Evolutionary conservation across 768 basidiomycete species (phyloP).

Genomic region (Boletales sp.): DNA sequence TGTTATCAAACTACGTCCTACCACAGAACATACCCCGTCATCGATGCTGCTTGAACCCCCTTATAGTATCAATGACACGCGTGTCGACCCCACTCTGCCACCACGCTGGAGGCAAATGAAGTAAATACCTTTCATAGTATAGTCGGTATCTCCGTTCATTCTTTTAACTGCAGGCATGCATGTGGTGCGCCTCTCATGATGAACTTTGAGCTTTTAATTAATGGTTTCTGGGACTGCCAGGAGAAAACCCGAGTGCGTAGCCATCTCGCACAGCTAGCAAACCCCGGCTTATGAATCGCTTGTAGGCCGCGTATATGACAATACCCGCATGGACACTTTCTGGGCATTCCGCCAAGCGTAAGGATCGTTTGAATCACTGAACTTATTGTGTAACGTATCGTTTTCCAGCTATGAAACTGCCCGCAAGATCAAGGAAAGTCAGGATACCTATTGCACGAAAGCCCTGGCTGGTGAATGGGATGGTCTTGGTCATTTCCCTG

Average conservation of each 20-base stretch:
- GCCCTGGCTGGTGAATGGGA: conserved; percentile 39
- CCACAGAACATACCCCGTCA: conserved; percentile 66
- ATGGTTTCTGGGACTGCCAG: conserved; percentile 19
- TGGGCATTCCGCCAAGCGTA: conserved; percentile 55
- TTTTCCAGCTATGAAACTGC: conserved; percentile 48
- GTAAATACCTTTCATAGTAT: conserved; percentile 34
- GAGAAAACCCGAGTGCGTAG: conserved; percentile 46
- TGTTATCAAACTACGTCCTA: conserved; percentile 79
- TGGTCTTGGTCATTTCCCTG: conserved; percentile 56
- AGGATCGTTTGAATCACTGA: conserved; percentile 4
- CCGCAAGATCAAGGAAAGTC: conserved; percentile 47
- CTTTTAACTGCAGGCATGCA: conserved; percentile 43
- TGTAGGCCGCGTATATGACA: conserved; percentile 27
- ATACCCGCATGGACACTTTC: conserved; percentile 43
- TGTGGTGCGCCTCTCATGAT: conserved; percentile 40
- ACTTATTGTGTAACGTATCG: conserved; percentile 1
- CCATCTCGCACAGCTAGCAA: neutral
- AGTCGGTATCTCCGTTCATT: conserved; percentile 3
- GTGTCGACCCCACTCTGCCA: conserved; percentile 35
- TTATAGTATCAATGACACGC: conserved; percentile 50
- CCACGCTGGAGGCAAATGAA: conserved; percentile 81
- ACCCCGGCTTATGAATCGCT: neutral
- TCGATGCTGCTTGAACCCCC: conserved; percentile 88
- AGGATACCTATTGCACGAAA: conserved; percentile 51
- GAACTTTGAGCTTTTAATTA: neutral